Percentiles rank a stretch among this genome's conserved stretches.
Conservation (phyloP, 805 yeast species). For the Lipomyces spencermartinsiae region DNA sequence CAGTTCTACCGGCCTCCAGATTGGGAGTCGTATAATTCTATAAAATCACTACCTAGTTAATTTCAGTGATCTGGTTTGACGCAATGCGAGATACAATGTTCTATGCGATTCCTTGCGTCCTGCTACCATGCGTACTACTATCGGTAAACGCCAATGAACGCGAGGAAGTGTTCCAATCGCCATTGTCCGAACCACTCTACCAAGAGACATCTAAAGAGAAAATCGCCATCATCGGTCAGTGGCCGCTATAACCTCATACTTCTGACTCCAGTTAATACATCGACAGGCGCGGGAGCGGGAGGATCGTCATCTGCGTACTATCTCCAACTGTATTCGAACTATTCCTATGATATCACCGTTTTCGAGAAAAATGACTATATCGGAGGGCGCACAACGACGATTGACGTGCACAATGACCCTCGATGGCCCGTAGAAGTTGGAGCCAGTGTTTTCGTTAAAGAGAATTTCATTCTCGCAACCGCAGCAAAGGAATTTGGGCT, state of each 20-base stretch:
- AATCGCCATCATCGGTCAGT: constrained; percentile 28
- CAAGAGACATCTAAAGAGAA: constrained; percentile 5
- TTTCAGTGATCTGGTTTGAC: too few species aligned
- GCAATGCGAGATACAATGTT: too few species aligned
- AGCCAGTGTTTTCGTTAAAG: constrained; percentile 53
- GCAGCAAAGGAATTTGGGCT: constrained; percentile 52
- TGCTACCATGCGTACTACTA: too few species aligned
- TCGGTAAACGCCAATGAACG: too few species aligned
- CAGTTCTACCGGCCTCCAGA: too few species aligned
- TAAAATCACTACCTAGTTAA: too few species aligned
- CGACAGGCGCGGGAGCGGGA: constrained; percentile 61
- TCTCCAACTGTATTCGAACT: constrained; percentile 49
- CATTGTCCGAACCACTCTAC: neutral
- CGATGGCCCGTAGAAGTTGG: constrained; percentile 52
- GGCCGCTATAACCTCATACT: neutral
- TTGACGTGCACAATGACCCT: constrained; percentile 44
- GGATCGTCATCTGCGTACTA: constrained; percentile 58
- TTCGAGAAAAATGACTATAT: constrained; percentile 51
- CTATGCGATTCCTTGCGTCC: too few species aligned
- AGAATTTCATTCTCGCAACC: constrained; percentile 49
- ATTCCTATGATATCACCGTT: constrained; percentile 50
- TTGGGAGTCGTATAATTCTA: too few species aligned
- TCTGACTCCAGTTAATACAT: constrained; percentile 45
- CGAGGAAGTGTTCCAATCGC: neutral
- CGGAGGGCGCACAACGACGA: constrained; percentile 56